phyloP scores from a whole-genome alignment of 2,329 filamentous ascomycete genomes.

The Colletotrichum siamense region DNA sequence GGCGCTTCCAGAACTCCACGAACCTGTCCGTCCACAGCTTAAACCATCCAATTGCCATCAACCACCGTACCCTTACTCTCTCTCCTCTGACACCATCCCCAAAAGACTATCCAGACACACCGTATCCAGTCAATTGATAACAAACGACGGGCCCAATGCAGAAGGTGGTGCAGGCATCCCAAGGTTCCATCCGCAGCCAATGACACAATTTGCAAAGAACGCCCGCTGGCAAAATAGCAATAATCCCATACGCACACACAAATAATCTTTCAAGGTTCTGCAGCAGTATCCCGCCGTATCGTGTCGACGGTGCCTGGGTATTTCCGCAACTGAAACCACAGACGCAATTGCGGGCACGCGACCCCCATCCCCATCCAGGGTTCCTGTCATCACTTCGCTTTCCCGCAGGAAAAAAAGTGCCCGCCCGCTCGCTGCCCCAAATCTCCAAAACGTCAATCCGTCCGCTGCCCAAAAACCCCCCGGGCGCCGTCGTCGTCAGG shows the following conservation, averaged over 20 bases:
- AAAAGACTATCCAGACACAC: not conserved
- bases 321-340: not conserved
- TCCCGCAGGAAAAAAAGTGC: not conserved
- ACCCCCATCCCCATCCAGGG: not conserved
- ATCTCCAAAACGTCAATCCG: not conserved
- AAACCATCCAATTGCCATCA: not conserved
- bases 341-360: conserved; percentile 11
- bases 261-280: not conserved
- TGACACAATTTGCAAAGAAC: not conserved
- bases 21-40: not conserved
- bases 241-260: not conserved
- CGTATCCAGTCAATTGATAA: not conserved
- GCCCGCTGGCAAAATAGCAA: not conserved
- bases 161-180: not conserved
- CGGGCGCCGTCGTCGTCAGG: not conserved
- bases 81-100: not conserved
- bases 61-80: not conserved
- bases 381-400: not conserved
- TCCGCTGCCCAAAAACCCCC: not conserved
- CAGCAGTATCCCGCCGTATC: not conserved
- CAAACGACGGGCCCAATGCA: not conserved
- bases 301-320: not conserved
- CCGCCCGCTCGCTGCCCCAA: not conserved
- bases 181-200: not conserved
- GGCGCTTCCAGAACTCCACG: not conserved